Percentiles rank a stretch among this genome's conserved stretches.
Evolutionary conservation across 345 rosid genomes (phyloP).

Genomic region (Clarkia xantiana): DNA sequence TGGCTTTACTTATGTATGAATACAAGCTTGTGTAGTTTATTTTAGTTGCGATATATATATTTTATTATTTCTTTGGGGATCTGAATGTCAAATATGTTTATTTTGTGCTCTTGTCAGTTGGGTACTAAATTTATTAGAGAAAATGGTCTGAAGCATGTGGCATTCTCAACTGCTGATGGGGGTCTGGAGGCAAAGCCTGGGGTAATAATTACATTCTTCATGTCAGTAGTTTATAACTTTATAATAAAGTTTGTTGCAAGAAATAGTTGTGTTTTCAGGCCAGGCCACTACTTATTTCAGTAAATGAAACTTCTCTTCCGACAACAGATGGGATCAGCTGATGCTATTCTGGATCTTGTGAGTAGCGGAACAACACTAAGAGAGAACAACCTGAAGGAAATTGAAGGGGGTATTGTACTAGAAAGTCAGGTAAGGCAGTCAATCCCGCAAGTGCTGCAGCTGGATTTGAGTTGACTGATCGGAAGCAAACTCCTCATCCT

Average conservation of each 20-base stretch:
- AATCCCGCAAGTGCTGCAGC: too few species aligned
- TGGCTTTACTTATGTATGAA: slow-evolving; percentile 77
- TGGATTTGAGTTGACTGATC: too few species aligned
- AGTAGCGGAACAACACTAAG: slow-evolving; percentile 90
- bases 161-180: slow-evolving; percentile 93
- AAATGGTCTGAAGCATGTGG: slow-evolving; percentile 61
- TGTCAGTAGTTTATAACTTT: background rate
- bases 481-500: too few species aligned
- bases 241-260: background rate
- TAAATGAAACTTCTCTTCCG: background rate
- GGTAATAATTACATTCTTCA: slow-evolving; percentile 28
- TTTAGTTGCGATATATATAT: background rate
- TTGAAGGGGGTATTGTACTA: slow-evolving; percentile 76
- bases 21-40: background rate
- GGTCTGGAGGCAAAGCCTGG: slow-evolving; percentile 99
- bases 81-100: background rate
- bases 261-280: background rate
- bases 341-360: slow-evolving; percentile 97
- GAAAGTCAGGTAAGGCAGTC: slow-evolving; percentile 94
- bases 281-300: background rate
- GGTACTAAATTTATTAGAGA: slow-evolving; percentile 88
- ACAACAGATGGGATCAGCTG: slow-evolving; percentile 92
- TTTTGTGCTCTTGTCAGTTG: slow-evolving; percentile 28
- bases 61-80: background rate
- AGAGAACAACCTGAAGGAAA: slow-evolving; percentile 93